Evolutionary conservation across 176 grass and related monocot genomes (phyloP), one percentile per base, ranked within the genome.

Genomic region (Cymbopogon citratus): DNA sequence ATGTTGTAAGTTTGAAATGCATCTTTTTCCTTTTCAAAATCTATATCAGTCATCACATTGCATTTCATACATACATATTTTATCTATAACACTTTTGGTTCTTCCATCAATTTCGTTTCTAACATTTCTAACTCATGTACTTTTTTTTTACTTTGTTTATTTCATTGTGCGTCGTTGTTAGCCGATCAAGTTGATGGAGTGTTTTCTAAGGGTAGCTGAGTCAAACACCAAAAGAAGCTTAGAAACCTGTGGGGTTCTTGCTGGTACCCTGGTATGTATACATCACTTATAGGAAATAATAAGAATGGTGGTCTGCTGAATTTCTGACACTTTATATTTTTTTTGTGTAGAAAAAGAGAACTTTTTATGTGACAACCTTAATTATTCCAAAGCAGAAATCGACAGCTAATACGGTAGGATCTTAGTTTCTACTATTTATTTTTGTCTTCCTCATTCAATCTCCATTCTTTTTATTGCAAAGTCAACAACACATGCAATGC

Each of bases 381-480:
- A 99, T 99, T 85, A 99, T 99, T 63, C 97, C 97, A 31, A 99
- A 99, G 76, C 97, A 99, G 88, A 92, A 99, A 76, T 94, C 96
- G 6, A 93, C 96, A 78, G 90, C 93, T 77, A 85, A 99, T 93
- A 93, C 91, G 14, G 93, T 95, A 99, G 87, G 82, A 82, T 74
- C 31, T 76, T 81, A 61, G 26, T 77, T 46, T 85, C 63, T 66
- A 15, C 68, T 45, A 82, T 33, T 54, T 67, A 21, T 83, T 49
- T 84, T 75, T 18, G 10, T 23, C 11, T 38, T 35, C 46, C 62
- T 87, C 64, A 12, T 61, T 73, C 7, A 46, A 39, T 77, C 76
- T 1, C 9, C 24, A 13, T 70, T 81, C 54, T 11, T 27, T 31
- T 78, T 48, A 13, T n/a, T 12, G 56, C 54, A 60, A 73, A 82